Percentiles rank a stretch among this genome's conserved stretches.
Evolutionary conservation across 2,329 filamentous ascomycete genomes (phyloP).

Genomic region (Cladophialophora immunda): DNA sequence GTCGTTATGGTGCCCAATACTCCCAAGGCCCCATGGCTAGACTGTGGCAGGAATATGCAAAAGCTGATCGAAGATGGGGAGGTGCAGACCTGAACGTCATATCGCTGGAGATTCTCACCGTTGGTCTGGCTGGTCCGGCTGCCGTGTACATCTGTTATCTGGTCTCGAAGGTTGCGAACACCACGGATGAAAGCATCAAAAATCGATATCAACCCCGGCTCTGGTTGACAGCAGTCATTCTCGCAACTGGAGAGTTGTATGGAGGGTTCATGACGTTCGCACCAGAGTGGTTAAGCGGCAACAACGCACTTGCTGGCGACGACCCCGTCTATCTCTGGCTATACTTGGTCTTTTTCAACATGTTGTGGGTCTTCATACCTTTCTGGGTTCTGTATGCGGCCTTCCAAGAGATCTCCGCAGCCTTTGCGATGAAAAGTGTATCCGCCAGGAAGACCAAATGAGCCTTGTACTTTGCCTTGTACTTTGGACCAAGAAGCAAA

Average conservation of each 20-base stretch:
- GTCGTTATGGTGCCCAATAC: constrained; percentile 68
- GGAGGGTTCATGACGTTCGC: constrained; percentile 72
- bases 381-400: constrained; percentile 53
- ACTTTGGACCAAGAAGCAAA: background rate
- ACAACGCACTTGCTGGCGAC: constrained; percentile 63
- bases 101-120: constrained; percentile 68
- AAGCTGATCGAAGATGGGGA: constrained; percentile 69
- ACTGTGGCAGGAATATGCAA: constrained; percentile 73
- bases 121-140: constrained; percentile 66
- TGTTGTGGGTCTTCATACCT: constrained; percentile 68
- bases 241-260: constrained; percentile 72
- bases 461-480: background rate
- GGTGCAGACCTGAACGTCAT: constrained; percentile 67
- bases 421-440: constrained; percentile 16
- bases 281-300: constrained; percentile 70
- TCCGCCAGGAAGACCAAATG: constrained; percentile 28
- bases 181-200: constrained; percentile 24
- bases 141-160: constrained; percentile 66
- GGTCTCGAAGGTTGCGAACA: constrained; percentile 48
- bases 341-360: constrained; percentile 72
- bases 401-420: constrained; percentile 30
- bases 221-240: constrained; percentile 66
- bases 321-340: constrained; percentile 71
- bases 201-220: constrained; percentile 47
- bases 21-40: constrained; percentile 62